Evolutionary conservation across 306 rosid species (phyloP), one percentile per base, ranked within the genome.

Genomic region (Hippophae gyantsensis): DNA sequence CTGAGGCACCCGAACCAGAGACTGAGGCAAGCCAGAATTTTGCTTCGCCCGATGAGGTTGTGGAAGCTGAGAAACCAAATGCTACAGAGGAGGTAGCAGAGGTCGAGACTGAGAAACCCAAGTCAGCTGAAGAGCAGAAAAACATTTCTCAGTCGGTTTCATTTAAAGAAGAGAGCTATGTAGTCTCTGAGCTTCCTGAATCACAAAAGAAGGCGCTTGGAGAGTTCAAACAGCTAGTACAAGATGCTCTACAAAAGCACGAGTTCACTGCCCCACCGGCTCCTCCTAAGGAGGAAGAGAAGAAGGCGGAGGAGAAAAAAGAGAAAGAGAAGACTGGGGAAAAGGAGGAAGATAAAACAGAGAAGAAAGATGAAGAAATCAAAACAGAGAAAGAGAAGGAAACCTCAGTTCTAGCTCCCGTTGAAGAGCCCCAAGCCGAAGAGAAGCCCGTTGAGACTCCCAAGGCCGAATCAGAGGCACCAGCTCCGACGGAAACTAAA

Each of bases 81-180:
- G 59, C 41, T 1, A 10, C 55, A 0, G 46, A 50, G 0, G 78
- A 50, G 59, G 78, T 54, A 69, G 76, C 48, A 1, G 68, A 48
- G 0, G 83, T 43, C 26, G 73, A 45, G 18, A 66, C 23, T 5
- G 66, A 77, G 62, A 67, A 73, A 23, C 40, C 77, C 51, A 76
- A 78, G 67, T 13, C 59, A 1, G 68, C 51, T 2, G 81, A 58
- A 13, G 81, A 63, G 12, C 61, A 56, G 38, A 75, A 70, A 23
- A 46, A 75, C 55, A 76, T 74, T 11, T 47, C 86, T 1, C 85
- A 85, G 62, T 92, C 96, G 8, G 93, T 83, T 55, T 92, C 98
- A 11, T 92, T 92, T 78, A 92, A 92, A 82, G 98, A 92, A 46
- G 98, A 92, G 63, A 85, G 61, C 73, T 78, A 87, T 74, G 96